Evolutionary conservation across 768 basidiomycete species (phyloP).

Genomic region (Rhizopogon sp.): DNA sequence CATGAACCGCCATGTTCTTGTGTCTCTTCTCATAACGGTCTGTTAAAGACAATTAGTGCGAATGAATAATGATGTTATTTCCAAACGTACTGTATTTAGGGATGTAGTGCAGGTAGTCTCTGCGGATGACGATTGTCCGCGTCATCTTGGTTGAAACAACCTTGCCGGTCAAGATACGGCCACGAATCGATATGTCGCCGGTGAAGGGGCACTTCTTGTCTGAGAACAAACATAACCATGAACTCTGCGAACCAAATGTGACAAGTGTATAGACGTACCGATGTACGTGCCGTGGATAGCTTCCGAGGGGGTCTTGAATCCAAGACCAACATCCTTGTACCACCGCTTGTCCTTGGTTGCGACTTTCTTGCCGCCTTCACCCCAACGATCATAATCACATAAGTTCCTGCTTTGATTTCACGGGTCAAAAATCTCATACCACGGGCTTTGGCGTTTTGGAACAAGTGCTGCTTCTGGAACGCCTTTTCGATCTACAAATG

Average conservation of each 20-base stretch:
- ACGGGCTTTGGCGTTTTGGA: conserved; percentile 94
- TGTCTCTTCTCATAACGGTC: conserved; percentile 99
- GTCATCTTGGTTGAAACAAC: conserved; percentile 99
- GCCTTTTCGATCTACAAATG: conserved; percentile 83
- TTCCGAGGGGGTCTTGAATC: conserved; percentile 94
- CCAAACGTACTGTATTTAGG: conserved; percentile 89
- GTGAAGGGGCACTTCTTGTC: conserved; percentile 99
- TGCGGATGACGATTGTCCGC: conserved; percentile 94
- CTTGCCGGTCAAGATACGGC: conserved; percentile 96
- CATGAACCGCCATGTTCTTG: conserved; percentile 96
- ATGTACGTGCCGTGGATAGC: conserved; percentile 97
- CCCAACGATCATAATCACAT: conserved; percentile 6
- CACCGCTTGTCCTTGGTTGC: conserved; percentile 94
- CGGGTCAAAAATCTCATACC: conserved; percentile 50
- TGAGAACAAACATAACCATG: conserved; percentile 21
- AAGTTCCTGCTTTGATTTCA: conserved; percentile 4
- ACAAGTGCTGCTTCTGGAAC: conserved; percentile 96
- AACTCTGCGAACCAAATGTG: background rate
- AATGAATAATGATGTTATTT: background rate
- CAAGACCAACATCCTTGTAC: conserved; percentile 98
- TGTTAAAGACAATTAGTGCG: conserved; percentile 24
- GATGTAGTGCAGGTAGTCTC: conserved; percentile 93
- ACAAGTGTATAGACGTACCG: conserved; percentile 47
- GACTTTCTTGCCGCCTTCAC: conserved; percentile 77
- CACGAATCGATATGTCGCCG: conserved; percentile 94